A percentile compares a stretch with the other conserved stretches of the same genome.
Evolutionary conservation across 495 filamentous ascomycete genomes (phyloP).

Genomic region (Penicillium subrubescens): DNA sequence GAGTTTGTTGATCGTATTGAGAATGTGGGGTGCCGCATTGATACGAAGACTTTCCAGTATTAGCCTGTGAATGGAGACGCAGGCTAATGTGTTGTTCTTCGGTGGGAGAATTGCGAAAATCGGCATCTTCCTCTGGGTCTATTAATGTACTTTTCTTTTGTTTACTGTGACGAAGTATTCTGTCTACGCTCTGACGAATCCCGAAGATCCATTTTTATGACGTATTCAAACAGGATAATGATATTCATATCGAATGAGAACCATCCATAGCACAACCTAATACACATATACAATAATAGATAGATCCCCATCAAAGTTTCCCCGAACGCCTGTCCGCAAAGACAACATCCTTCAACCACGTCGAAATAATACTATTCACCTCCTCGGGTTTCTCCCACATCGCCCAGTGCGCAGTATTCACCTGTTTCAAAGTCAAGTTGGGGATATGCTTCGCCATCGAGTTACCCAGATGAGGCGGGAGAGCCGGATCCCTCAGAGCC

Average conservation of each 20-base stretch:
- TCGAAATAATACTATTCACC: constrained; percentile 48
- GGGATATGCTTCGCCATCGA: constrained; percentile 69
- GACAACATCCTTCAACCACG: constrained; percentile 50
- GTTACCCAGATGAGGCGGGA: constrained; percentile 65
- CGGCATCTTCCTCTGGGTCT: not conserved
- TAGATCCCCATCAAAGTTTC: constrained; percentile 21
- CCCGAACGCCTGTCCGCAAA: constrained; percentile 22
- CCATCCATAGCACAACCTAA: not conserved
- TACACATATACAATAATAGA: too few relatives aligned
- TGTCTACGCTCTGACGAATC: constrained; percentile 4
- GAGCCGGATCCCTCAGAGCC: constrained; percentile 66
- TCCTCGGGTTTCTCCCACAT: constrained; percentile 65
- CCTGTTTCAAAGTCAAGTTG: constrained; percentile 57
- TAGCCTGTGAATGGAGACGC: constrained; percentile 1
- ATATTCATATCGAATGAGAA: not conserved
- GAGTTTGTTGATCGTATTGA: constrained; percentile 71
- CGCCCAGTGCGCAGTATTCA: constrained; percentile 71
- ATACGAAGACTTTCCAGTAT: constrained; percentile 46
- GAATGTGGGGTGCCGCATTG: constrained; percentile 63
- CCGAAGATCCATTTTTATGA: not conserved
- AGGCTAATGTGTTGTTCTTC: not conserved
- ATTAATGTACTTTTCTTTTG: not conserved
- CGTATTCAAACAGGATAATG: not conserved
- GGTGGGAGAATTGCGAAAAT: not conserved
- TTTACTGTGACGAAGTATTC: not conserved